These are phyloP conservation scores for Kwoniella sp. DNA, from an alignment of 768 basidiomycete species.

Conservation along the genomic window DNA sequence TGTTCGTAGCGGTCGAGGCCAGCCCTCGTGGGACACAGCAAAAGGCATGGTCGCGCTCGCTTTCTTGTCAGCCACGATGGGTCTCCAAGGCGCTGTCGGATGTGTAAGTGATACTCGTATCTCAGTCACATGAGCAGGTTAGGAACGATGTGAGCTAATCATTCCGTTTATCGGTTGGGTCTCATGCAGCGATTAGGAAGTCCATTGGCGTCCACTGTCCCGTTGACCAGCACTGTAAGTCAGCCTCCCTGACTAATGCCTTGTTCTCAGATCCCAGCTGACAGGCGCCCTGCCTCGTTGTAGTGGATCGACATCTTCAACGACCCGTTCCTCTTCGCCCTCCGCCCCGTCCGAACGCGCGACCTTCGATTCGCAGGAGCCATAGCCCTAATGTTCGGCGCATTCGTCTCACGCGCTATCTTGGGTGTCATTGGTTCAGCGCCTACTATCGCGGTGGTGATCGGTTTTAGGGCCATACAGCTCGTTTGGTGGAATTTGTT, in stretches of 20 bases:
- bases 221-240: conserved; percentile 62
- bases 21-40: conserved; percentile 63
- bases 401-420: conserved; percentile 59
- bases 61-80: conserved; percentile 77
- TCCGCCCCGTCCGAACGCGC: conserved; percentile 61
- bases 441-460: conserved; percentile 45
- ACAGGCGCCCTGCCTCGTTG: background rate
- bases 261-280: no score
- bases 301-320: conserved; percentile 86
- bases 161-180: no score
- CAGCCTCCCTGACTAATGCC: no score
- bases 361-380: conserved; percentile 70
- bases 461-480: conserved; percentile 43
- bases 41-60: conserved; percentile 71
- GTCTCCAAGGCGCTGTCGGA: conserved; percentile 62
- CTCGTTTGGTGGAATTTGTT: conserved; percentile 33
- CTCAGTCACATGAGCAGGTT: background rate
- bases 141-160: no score
- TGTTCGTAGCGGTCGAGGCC: conserved; percentile 32
- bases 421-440: conserved; percentile 38
- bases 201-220: conserved; percentile 52
- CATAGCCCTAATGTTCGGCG: conserved; percentile 72
- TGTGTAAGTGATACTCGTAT: conserved; percentile 15
- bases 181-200: conserved; percentile 34
- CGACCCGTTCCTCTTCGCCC: conserved; percentile 71